phyloP scores from a whole-genome alignment of 2,329 filamentous ascomycete species.

The Raffaelea albimanens region DNA sequence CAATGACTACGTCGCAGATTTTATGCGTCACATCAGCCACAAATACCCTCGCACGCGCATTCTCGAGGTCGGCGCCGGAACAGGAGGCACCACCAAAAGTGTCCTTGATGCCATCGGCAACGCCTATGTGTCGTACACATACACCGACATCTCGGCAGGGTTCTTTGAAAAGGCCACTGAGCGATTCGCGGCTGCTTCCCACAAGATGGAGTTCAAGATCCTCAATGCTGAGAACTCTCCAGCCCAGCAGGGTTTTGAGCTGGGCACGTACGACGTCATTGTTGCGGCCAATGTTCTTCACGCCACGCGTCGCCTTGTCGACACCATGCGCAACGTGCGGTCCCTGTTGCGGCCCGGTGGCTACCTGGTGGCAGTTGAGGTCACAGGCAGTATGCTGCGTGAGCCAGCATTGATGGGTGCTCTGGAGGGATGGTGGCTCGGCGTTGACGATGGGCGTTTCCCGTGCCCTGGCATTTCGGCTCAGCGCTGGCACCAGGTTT shows the following conservation, averaged over 20 bases:
- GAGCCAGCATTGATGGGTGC: constrained; percentile 8
- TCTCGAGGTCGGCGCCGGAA: constrained; percentile 27
- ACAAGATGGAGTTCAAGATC: constrained; percentile 19
- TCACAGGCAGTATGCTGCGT: background rate
- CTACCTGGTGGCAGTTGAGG: constrained; percentile 22
- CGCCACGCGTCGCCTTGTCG: constrained; percentile 20
- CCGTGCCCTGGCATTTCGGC: constrained; percentile 8
- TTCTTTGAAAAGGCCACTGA: constrained; percentile 23
- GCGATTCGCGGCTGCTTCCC: constrained; percentile 15
- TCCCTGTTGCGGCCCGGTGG: constrained; percentile 28
- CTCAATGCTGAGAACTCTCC: constrained; percentile 24
- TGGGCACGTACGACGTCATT: constrained; percentile 24
- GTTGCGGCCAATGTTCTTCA: constrained; percentile 29
- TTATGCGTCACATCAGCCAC: constrained; percentile 11
- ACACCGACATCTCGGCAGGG: constrained; percentile 13
- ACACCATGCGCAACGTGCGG: constrained; percentile 22
- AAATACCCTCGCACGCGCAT: constrained; percentile 19
- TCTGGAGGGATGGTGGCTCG: constrained; percentile 14
- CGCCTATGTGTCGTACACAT: constrained; percentile 14
- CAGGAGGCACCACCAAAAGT: constrained; percentile 16
- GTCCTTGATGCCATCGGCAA: constrained; percentile 10
- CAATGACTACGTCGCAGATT: constrained; percentile 16
- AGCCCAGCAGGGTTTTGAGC: constrained; percentile 22
- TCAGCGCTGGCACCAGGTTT: constrained; percentile 14
- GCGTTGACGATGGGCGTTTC: constrained; percentile 8